phyloP scores from a whole-genome alignment of 2,329 filamentous ascomycete species.

The Canariomyces notabilis region DNA sequence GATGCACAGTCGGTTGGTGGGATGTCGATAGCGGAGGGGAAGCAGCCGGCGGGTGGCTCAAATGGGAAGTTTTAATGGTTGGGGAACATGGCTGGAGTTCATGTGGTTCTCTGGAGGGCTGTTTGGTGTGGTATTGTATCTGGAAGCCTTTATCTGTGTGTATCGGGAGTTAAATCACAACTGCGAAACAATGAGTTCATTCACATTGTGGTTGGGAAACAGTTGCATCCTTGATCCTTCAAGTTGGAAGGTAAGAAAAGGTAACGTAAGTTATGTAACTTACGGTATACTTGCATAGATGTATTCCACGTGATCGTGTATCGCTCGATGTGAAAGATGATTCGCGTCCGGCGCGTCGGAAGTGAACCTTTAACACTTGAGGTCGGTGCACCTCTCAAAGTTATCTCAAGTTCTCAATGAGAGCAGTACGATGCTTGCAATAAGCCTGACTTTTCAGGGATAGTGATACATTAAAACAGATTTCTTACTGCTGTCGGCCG shows the following conservation, averaged over 20 bases:
- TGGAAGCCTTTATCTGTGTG: background rate
- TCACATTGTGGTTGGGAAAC: too few relatives aligned
- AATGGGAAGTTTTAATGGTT: conserved; percentile 15
- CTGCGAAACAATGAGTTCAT: too few relatives aligned
- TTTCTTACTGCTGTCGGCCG: too few relatives aligned
- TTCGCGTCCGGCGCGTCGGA: conserved; percentile 7
- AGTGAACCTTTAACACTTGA: background rate
- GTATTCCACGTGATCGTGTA: conserved; percentile 3
- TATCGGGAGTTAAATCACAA: too few relatives aligned
- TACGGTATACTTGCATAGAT: background rate
- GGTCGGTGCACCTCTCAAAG: background rate
- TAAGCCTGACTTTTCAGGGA: too few relatives aligned
- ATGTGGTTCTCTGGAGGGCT: background rate
- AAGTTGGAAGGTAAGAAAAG: too few relatives aligned
- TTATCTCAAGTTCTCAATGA: too few relatives aligned
- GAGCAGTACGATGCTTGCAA: background rate
- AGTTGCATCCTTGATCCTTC: too few relatives aligned
- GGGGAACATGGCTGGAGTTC: background rate
- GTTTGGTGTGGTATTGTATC: background rate
- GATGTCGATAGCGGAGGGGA: conserved; percentile 20
- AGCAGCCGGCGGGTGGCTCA: conserved; percentile 18
- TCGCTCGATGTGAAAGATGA: background rate
- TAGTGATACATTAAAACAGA: too few relatives aligned
- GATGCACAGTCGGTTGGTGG: conserved; percentile 20
- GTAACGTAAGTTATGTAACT: too few relatives aligned